These are phyloP conservation scores for Penstemon newberryi DNA, from an alignment of 257 asterid species.

Conservation along the genomic window DNA sequence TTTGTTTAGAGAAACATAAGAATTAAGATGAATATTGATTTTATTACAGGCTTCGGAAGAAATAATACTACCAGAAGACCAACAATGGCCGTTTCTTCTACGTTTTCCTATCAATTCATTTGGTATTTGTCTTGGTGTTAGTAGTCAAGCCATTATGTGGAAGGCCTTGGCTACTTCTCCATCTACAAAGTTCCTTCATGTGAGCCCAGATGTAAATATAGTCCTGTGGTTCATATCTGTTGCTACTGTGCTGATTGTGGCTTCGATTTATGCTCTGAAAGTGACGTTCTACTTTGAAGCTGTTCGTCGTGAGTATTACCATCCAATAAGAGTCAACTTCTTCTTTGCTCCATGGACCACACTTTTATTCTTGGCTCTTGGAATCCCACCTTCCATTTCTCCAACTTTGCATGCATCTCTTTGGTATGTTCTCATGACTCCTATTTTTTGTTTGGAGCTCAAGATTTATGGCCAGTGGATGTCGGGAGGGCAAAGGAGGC, in stretches of 20 bases:
- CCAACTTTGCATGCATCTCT: constrained; percentile 33
- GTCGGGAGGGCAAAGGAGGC: constrained; percentile 76
- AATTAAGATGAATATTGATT: not conserved
- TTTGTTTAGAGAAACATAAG: not conserved
- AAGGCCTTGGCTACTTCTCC: constrained; percentile 52
- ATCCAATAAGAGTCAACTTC: constrained; percentile 70
- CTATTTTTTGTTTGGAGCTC: constrained; percentile 54
- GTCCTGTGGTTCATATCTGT: constrained; percentile 56
- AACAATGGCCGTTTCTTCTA: constrained; percentile 75
- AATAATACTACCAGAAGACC: constrained; percentile 61
- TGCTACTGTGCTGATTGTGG: constrained; percentile 42
- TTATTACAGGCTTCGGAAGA: constrained; percentile 54
- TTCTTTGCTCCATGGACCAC: constrained; percentile 80
- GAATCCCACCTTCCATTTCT: constrained; percentile 52
- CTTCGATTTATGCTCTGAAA: constrained; percentile 46
- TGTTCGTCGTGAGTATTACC: constrained; percentile 77
- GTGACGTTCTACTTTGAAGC: constrained; percentile 67
- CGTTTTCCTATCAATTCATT: constrained; percentile 66
- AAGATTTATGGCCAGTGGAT: constrained; percentile 81
- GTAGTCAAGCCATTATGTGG: constrained; percentile 87
- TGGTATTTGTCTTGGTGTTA: constrained; percentile 69
- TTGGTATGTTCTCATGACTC: constrained; percentile 72
- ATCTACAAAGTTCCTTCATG: constrained; percentile 52
- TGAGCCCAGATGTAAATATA: constrained; percentile 44
- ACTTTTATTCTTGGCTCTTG: constrained; percentile 55